Evolutionary conservation across 352 stramenopile species (phyloP).

Genomic region (Globisporangium canariense): DNA sequence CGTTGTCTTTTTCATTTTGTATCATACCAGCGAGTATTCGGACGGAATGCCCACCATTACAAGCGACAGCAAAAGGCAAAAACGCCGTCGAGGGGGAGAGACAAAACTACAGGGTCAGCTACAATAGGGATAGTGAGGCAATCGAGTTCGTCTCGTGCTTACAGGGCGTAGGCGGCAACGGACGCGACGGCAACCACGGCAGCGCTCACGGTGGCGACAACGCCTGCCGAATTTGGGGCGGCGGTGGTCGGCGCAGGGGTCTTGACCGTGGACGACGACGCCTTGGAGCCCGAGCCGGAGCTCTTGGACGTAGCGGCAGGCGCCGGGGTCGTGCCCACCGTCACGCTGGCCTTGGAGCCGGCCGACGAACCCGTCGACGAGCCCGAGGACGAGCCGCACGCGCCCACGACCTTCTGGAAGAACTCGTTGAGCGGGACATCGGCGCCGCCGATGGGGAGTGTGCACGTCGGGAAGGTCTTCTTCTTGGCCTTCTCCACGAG

Average conservation of each 20-base stretch:
- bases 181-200: constrained; percentile 7
- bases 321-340: neutral
- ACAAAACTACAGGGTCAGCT: constrained; percentile 7
- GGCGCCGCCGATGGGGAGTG: constrained; percentile 6
- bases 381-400: neutral
- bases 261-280: neutral
- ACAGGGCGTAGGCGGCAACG: constrained; percentile 6
- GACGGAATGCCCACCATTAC: neutral
- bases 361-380: neutral
- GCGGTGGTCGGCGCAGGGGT: neutral
- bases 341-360: neutral
- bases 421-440: constrained; percentile 9
- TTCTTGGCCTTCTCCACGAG: constrained; percentile 10
- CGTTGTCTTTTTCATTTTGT: neutral
- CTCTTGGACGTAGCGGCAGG: neutral
- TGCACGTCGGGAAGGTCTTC: constrained; percentile 14
- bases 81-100: neutral
- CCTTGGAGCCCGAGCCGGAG: neutral
- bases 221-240: neutral
- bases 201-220: constrained; percentile 3
- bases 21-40: neutral
- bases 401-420: constrained; percentile 2
- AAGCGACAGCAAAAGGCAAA: neutral
- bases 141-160: constrained; percentile 1
- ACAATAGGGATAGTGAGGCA: neutral